Evolutionary conservation across 345 rosid genomes (phyloP).

Genomic region (Citrus glauca): DNA sequence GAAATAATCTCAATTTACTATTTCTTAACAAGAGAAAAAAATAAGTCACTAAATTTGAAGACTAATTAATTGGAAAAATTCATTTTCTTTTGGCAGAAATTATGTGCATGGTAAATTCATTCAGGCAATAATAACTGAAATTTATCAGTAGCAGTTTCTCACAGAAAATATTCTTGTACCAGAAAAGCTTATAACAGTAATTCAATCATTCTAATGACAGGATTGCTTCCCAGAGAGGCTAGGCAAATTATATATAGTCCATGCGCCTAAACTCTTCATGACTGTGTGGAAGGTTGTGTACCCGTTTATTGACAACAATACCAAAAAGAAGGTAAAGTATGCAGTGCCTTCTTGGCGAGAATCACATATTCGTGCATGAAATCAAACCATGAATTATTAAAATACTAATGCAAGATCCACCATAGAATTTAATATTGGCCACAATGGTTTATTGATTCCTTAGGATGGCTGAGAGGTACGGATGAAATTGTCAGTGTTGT

Average conservation of each 20-base stretch:
- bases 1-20: background rate
- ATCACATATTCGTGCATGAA: background rate
- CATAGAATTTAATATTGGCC: no score
- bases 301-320: conserved; percentile 79
- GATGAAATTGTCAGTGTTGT: background rate
- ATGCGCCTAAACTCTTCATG: conserved; percentile 80
- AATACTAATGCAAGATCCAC: no score
- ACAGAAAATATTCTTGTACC: background rate
- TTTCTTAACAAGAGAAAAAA: background rate
- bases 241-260: conserved; percentile 62
- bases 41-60: background rate
- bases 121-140: background rate
- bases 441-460: background rate
- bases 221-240: conserved; percentile 91
- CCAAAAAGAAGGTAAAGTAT: conserved; percentile 69
- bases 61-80: background rate
- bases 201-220: conserved; percentile 31
- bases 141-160: background rate
- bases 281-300: conserved; percentile 80
- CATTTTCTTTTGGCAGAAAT: background rate
- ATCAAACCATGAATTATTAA: background rate
- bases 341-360: conserved; percentile 4
- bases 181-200: background rate
- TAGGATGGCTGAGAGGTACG: background rate
- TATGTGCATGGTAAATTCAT: background rate